Evolutionary conservation across 768 basidiomycete species (phyloP).

Genomic region (Hericium coralloides): DNA sequence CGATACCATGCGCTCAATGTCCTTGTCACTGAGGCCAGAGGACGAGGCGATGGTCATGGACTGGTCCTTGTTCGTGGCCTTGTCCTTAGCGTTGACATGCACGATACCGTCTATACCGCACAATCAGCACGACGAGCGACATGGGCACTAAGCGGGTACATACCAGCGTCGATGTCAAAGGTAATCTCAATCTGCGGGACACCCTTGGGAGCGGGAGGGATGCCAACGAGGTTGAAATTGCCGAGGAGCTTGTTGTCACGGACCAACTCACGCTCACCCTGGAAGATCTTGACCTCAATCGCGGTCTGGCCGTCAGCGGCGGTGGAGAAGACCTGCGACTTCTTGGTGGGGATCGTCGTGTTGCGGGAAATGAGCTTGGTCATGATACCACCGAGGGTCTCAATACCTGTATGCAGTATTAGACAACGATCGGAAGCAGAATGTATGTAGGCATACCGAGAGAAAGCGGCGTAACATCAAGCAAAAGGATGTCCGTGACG

Average conservation of each 20-base stretch:
- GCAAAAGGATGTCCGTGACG: conserved; percentile 90
- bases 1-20: conserved; percentile 94
- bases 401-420: conserved; percentile 44
- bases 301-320: conserved; percentile 99
- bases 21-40: conserved; percentile 91
- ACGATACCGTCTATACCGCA: conserved; percentile 75
- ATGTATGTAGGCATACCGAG: conserved; percentile 50
- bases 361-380: conserved; percentile 97
- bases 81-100: conserved; percentile 93
- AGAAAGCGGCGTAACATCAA: conserved; percentile 94
- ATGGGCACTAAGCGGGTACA: conserved; percentile 15
- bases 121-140: neutral
- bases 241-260: conserved; percentile 98
- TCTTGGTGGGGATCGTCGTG: conserved; percentile 99
- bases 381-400: conserved; percentile 99
- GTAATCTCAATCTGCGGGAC: conserved; percentile 76
- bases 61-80: conserved; percentile 84
- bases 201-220: conserved; percentile 75
- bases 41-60: conserved; percentile 98
- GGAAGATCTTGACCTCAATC: conserved; percentile 99
- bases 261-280: conserved; percentile 98
- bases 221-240: conserved; percentile 98
- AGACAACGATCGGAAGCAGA: neutral
- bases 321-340: conserved; percentile 98
- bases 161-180: conserved; percentile 96